phyloP scores from a whole-genome alignment of 768 basidiomycete genomes.

The Rhizopogon roseolus region DNA sequence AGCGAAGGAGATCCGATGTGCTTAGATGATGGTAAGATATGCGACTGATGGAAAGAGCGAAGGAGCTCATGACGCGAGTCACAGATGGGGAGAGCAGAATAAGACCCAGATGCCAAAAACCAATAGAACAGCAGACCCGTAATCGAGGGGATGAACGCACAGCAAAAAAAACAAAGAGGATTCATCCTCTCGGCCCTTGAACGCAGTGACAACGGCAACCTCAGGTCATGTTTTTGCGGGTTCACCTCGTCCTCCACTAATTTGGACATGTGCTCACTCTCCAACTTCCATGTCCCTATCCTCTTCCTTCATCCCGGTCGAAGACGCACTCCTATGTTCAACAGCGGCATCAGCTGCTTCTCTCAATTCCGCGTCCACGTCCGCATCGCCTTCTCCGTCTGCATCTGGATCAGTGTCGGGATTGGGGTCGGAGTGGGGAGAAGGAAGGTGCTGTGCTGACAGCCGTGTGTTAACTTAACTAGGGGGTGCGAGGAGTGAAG shows the following conservation, averaged over 20 bases:
- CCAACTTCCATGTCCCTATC: constrained; percentile 22
- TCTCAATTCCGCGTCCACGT: constrained; percentile 43
- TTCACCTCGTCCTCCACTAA: background rate
- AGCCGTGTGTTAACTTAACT: constrained; percentile 12
- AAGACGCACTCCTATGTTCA: constrained; percentile 32
- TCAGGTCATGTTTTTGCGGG: background rate
- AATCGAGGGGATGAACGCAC: too few relatives aligned
- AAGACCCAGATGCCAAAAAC: too few relatives aligned
- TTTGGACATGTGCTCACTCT: background rate
- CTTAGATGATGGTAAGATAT: too few relatives aligned
- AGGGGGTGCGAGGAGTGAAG: constrained; percentile 5
- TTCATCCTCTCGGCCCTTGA: too few relatives aligned
- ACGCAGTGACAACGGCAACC: too few relatives aligned
- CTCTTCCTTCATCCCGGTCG: constrained; percentile 23
- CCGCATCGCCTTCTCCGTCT: constrained; percentile 26
- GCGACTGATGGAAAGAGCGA: too few relatives aligned
- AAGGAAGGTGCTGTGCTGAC: constrained; percentile 18
- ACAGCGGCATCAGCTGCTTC: constrained; percentile 45
- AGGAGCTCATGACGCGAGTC: too few relatives aligned
- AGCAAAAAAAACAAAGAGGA: too few relatives aligned
- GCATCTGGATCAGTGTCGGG: constrained; percentile 15
- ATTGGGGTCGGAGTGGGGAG: constrained; percentile 11
- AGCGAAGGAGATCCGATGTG: too few relatives aligned
- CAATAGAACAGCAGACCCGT: too few relatives aligned
- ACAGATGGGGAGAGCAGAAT: too few relatives aligned